Conservation (phyloP, 805 yeast species). For the Myxozyma geophila region DNA sequence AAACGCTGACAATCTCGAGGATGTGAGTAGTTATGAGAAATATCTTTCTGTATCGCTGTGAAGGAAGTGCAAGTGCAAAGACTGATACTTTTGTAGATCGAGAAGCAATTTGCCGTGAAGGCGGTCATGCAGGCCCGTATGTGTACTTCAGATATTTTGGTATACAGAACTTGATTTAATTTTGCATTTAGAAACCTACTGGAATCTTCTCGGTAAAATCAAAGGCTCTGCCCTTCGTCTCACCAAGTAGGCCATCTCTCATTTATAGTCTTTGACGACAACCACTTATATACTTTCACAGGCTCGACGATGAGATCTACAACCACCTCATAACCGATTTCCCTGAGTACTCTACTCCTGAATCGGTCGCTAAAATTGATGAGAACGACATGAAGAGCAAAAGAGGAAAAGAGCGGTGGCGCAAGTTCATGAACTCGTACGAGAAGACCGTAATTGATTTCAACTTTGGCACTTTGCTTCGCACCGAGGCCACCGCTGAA, state of each 20-base stretch:
- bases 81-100: slow-evolving; percentile 55
- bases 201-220: slow-evolving; percentile 73
- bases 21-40: slow-evolving; percentile 43
- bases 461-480: slow-evolving; percentile 91
- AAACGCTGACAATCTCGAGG: slow-evolving; percentile 91
- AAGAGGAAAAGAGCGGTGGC: slow-evolving; percentile 87
- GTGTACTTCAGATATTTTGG: neutral
- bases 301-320: slow-evolving; percentile 49
- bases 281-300: neutral
- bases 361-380: slow-evolving; percentile 58
- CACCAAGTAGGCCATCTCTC: slow-evolving; percentile 38
- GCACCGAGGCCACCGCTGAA: slow-evolving; percentile 72
- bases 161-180: neutral
- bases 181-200: slow-evolving; percentile 64
- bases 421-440: slow-evolving; percentile 79
- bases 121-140: slow-evolving; percentile 88
- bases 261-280: neutral
- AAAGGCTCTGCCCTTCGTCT: slow-evolving; percentile 77
- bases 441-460: slow-evolving; percentile 81
- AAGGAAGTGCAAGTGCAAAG: neutral
- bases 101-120: slow-evolving; percentile 95
- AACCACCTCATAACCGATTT: slow-evolving; percentile 60
- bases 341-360: slow-evolving; percentile 79
- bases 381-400: slow-evolving; percentile 85
- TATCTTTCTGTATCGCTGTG: neutral